Base-by-base conservation (phyloP, 2,329 filamentous ascomycete species). In the Plenodomus biglobosus region DNA sequence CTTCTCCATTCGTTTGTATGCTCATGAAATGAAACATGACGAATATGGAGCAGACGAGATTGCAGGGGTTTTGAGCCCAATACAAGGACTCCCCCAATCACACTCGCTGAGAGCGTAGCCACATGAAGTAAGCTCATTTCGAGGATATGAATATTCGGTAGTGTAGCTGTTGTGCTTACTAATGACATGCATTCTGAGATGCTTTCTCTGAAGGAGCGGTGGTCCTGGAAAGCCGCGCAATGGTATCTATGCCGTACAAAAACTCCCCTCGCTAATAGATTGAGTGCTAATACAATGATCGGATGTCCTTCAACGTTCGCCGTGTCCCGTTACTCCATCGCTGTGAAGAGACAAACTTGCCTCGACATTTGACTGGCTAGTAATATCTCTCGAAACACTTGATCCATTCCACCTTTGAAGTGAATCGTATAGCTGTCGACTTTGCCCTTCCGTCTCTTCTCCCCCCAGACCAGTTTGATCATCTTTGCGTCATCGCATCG, bases 401-500 rank as follows among this genome's bases (percentile, higher is more conserved):
- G 67, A 47, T 71, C 68, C 56, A 71, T 64, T 11, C 68, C 68
- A 35, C 68, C 68, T 38, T 59, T 62, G 50, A 71, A 71, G 49
- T 70, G 67, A 35, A 71, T 69, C 18, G 65, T 71, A 38, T 71
- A 70, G 52, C 65, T 68, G 52, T 70, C 67, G 16, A 71, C 65
- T 45, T 68, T 69, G 17, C 68, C 68, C 42, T 68, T 69, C 34
- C 59, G 58, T 50, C 62, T 68, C 61, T 68, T 70, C 44, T 71
- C 68, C 13, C 68, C 68, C 68, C 68, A 71, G 1, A 71, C 68
- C 13, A 71, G 48, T 42, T 61, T 64, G 8, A 55, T 53, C 18
- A 58, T 55, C 18, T 51, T 53, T 17, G 68, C 65, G 46, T 71
- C 66, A 36, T 71, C 68, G 36, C 64, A 61, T 22, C 64, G 56